Percentiles rank a stretch among this genome's conserved stretches.
These are phyloP conservation scores for Fermentozyma sake DNA, from an alignment of 1,139 yeast genomes.

Conservation along the genomic window DNA sequence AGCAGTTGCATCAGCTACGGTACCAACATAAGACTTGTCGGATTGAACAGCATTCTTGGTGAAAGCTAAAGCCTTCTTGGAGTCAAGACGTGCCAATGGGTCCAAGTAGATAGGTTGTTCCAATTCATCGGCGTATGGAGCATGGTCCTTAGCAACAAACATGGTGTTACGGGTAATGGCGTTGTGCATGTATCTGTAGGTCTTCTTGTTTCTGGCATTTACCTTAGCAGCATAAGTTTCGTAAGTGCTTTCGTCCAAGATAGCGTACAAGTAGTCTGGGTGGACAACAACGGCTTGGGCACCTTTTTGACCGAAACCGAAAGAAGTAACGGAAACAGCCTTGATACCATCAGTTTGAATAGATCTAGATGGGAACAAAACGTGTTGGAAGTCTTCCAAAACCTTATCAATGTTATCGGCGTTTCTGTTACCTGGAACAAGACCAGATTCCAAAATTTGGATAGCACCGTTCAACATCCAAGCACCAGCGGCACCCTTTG, in stretches of 20 bases:
- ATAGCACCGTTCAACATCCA: conserved; percentile 99
- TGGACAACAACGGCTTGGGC: conserved; percentile 91
- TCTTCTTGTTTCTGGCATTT: conserved; percentile 75
- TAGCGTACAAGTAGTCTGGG: conserved; percentile 89
- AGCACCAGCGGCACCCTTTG: conserved; percentile 99
- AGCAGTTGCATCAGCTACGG: conserved; percentile 40
- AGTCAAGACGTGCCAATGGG: conserved; percentile 83
- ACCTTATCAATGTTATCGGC: conserved; percentile 91
- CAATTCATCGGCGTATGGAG: conserved; percentile 86
- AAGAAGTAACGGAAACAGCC: conserved; percentile 95
- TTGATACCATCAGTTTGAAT: conserved; percentile 94
- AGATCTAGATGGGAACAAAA: conserved; percentile 90
- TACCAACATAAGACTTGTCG: conserved; percentile 29
- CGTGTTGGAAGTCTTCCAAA: conserved; percentile 79
- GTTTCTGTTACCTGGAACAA: conserved; percentile 98
- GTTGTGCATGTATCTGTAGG: conserved; percentile 94
- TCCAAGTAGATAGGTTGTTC: conserved; percentile 90
- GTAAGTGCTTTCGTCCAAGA: conserved; percentile 68
- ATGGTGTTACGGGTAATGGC: conserved; percentile 88
- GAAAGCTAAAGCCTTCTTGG: conserved; percentile 50
- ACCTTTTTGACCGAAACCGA: conserved; percentile 99
- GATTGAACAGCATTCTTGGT: conserved; percentile 37
- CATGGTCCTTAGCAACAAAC: conserved; percentile 89
- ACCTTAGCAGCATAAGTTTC: conserved; percentile 69
- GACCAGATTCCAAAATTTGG: conserved; percentile 86